Evolutionary conservation across 2,329 filamentous ascomycete species (phyloP), one percentile per base, ranked within the genome.

Genomic region (Escovopsis sp.): DNA sequence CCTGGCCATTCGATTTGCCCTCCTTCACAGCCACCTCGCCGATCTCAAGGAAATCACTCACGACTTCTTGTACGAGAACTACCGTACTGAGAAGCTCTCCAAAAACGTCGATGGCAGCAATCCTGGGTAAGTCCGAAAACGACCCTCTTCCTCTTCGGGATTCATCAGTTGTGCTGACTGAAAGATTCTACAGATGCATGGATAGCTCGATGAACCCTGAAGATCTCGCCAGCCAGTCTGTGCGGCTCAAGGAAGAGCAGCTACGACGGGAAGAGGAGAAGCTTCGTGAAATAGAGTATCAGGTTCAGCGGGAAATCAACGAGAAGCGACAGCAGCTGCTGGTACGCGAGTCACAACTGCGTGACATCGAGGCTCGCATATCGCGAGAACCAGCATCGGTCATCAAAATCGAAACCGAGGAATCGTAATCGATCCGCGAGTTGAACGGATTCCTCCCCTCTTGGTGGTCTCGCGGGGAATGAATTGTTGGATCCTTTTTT

Each of bases 1-100:
- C 71, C 67, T 98, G 47, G 90, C 90, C 45, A 94, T 98, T 55
- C 80, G 90, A 57, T 94, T 87, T 40, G 90, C 90, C 37, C 78
- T 98, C 38, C 74, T 98, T 43, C 90, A 98, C 72, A 94, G 86
- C 64, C 90, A 98, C 68, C 67, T 98, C 56, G 90, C 90, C 42
- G 90, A 98, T 60, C 67, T 98, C 53, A 98, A 98, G 77, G 90
- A 98, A 63, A 98, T 98, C 56, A 98, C 90, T 35, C 90, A 98
- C 62, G 90, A 98, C 63, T 98, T 98, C 79, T 69, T 98, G 45
- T 98, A 98, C 66, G 90, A 98, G 62, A 98, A 98, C 68, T 98
- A 98, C 74, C 86, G 90, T 85, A 98, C 90, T 55, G 90, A 98
- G 82, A 96, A 96, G 71, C 82, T 98, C 52, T 93, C 84, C 70